Conservation (phyloP, 129 eudicot species). For the Tanacetum coccineum region DNA sequence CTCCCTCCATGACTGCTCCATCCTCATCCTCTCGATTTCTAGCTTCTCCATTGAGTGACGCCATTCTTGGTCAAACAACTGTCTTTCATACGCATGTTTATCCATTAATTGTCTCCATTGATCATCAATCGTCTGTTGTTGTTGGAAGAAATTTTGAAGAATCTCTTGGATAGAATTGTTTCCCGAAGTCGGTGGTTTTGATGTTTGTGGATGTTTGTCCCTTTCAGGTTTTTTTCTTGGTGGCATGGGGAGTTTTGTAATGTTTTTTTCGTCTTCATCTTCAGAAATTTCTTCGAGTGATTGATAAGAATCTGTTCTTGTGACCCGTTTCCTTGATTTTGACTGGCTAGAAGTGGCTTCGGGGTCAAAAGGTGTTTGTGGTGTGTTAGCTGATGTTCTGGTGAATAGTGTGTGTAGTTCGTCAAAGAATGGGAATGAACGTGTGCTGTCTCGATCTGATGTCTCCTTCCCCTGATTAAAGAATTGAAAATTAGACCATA, state of each 20-base stretch:
- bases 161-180: constrained; percentile 40
- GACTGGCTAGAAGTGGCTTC: constrained; percentile 34
- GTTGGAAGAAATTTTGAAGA: constrained; percentile 48
- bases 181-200: neutral
- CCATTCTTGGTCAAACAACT: constrained; percentile 68
- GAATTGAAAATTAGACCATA: constrained; percentile 4
- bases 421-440: constrained; percentile 59
- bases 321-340: constrained; percentile 37
- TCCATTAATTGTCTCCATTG: constrained; percentile 67
- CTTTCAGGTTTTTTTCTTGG: constrained; percentile 41
- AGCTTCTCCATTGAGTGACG: constrained; percentile 65
- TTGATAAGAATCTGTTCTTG: constrained; percentile 31
- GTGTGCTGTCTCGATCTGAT: constrained; percentile 42
- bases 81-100: constrained; percentile 57
- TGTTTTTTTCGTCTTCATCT: constrained; percentile 34
- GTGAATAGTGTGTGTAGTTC: constrained; percentile 61
- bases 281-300: constrained; percentile 47
- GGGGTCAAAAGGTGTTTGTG: constrained; percentile 31
- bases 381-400: constrained; percentile 35
- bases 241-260: constrained; percentile 18
- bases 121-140: constrained; percentile 63
- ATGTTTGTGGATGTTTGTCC: constrained; percentile 37
- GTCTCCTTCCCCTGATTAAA: constrained; percentile 56
- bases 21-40: constrained; percentile 58
- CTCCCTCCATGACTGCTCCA: constrained; percentile 68